Conservation (phyloP, 73 alveolate genomes). For the Paramecium sonneborni region DNA sequence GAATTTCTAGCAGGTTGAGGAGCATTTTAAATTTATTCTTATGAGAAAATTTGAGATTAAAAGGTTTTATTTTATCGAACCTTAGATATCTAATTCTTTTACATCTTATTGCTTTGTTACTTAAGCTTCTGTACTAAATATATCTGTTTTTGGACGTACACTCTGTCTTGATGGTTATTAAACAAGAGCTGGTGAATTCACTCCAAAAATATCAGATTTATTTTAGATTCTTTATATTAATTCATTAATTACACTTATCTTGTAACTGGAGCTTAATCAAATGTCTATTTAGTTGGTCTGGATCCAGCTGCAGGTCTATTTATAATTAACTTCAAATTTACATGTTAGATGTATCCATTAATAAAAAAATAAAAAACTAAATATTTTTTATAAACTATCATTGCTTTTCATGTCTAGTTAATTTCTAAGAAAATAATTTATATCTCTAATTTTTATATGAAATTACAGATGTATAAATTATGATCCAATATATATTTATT, state of each 20-base stretch:
- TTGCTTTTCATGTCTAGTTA: not conserved
- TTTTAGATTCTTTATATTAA: not conserved
- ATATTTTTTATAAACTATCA: not conserved
- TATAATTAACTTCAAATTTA: not conserved
- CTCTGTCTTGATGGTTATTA: not conserved
- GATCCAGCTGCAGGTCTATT: conserved; percentile 47
- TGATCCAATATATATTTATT: not conserved
- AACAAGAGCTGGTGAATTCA: not conserved
- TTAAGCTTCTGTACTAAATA: not conserved
- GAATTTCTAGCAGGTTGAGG: not conserved
- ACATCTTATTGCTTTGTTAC: not conserved
- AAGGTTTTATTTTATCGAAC: not conserved
- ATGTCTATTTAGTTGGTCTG: not conserved
- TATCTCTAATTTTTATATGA: not conserved
- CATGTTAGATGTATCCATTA: conserved; percentile 1
- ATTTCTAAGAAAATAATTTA: not conserved
- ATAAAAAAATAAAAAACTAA: not conserved
- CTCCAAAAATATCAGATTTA: conserved; percentile 29
- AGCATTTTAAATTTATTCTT: not conserved
- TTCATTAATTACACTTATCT: not conserved
- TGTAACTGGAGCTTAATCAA: not conserved
- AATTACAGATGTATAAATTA: not conserved
- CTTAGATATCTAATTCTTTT: not conserved
- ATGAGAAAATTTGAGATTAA: not conserved
- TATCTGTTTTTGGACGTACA: conserved; percentile 20